Percentiles rank a stretch among this genome's conserved stretches.
These are phyloP conservation scores for Backusella sp. DNA, from an alignment of 192 early-diverging fungal genomes.

Conservation along the genomic window DNA sequence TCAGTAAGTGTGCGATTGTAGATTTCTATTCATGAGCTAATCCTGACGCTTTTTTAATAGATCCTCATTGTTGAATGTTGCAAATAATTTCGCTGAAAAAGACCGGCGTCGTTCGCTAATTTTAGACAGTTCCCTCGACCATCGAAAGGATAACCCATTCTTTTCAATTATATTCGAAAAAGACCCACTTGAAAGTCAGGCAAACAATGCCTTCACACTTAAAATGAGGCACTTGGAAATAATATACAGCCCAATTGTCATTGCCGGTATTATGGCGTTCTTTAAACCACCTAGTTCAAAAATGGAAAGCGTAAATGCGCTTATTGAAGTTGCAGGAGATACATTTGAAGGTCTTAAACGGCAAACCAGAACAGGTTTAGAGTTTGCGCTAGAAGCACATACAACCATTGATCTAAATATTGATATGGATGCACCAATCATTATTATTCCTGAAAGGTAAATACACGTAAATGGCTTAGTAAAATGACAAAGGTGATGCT, in stretches of 20 bases:
- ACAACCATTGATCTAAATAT: constrained; percentile 76
- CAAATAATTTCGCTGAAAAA: background rate
- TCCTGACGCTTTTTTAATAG: background rate
- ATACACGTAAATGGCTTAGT: too few relatives aligned
- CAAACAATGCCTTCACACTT: constrained; percentile 69
- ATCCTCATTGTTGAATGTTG: background rate
- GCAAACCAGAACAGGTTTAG: constrained; percentile 76
- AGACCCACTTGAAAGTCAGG: constrained; percentile 70
- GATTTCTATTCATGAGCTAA: background rate
- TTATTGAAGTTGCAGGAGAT: constrained; percentile 64
- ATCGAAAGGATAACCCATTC: constrained; percentile 37
- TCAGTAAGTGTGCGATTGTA: background rate
- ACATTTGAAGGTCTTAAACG: constrained; percentile 69
- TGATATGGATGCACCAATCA: constrained; percentile 83
- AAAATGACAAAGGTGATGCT: background rate
- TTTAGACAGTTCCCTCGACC: background rate
- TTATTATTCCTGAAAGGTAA: constrained; percentile 67
- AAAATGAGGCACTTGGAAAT: constrained; percentile 77
- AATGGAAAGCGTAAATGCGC: constrained; percentile 57
- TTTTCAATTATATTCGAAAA: constrained; percentile 64
- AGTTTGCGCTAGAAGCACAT: constrained; percentile 74
- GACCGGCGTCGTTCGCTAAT: background rate
- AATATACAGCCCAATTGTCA: constrained; percentile 68
- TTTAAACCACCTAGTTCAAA: constrained; percentile 67
- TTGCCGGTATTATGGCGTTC: constrained; percentile 66